Conservation (phyloP, 1,284 basidiomycete genomes). For the Anthracocystis setariae region DNA sequence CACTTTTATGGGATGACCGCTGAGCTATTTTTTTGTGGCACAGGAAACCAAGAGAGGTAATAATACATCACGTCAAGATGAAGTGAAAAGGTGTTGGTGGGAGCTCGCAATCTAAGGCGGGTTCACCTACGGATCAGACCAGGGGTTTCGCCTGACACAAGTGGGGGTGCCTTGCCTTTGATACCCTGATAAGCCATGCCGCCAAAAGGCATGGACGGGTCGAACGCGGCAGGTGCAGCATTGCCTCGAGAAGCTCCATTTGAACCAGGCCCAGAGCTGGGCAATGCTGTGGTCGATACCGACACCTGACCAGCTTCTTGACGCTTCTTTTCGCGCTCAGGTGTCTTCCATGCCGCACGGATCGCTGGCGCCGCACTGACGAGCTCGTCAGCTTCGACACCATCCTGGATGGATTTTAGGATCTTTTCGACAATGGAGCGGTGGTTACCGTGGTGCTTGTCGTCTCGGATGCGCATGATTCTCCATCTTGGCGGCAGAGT, state of each 20-base stretch:
- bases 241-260: background rate
- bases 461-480: constrained; percentile 63
- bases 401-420: constrained; percentile 61
- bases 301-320: constrained; percentile 28
- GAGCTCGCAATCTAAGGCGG: too few species aligned
- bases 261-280: background rate
- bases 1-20: too few species aligned
- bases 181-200: constrained; percentile 47
- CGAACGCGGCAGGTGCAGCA: constrained; percentile 8
- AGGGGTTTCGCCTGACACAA: constrained; percentile 26
- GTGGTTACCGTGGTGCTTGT: constrained; percentile 66
- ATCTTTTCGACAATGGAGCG: constrained; percentile 60
- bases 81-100: background rate
- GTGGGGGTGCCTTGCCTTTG: constrained; percentile 43
- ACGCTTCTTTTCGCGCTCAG: constrained; percentile 39
- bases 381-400: constrained; percentile 59
- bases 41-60: constrained; percentile 9
- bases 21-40: too few species aligned
- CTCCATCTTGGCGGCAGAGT: constrained; percentile 59
- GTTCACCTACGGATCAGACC: constrained; percentile 30
- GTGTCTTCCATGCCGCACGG: constrained; percentile 58
- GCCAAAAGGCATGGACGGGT: constrained; percentile 28
- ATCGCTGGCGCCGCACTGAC: constrained; percentile 51
- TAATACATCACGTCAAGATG: constrained; percentile 28
- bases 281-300: constrained; percentile 2